Evolutionary conservation across 2,329 filamentous ascomycete genomes (phyloP), one percentile per base, ranked within the genome.

Genomic region (Ophiocordyceps camponoti-leonardi): DNA sequence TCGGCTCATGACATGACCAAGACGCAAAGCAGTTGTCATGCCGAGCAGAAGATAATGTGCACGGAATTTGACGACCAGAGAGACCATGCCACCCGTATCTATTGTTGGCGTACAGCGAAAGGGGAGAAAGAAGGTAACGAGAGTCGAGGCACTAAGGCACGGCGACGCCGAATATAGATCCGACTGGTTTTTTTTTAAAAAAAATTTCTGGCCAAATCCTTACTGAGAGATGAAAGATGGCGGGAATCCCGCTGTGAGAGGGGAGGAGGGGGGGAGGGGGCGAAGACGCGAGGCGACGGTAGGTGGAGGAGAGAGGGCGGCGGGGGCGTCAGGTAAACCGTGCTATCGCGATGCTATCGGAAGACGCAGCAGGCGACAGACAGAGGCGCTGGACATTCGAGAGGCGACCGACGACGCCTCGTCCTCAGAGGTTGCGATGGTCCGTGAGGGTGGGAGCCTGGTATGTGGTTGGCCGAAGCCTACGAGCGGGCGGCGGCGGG

Each of bases 1-100:
- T 26, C 28, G 40, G 39, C 58, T 61, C 53, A 61, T 55, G 56
- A 56, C 59, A 62, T 62, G 52, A 54, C 58, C 51, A 49, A 51
- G 51, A 50, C 52, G 44, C 49, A 49, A 56, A 56, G 55, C 52
- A 56, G 51, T 53, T 51, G 47, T 56, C 53, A 49, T 57, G 47
- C 49, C 53, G 54, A 53, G 54, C 55, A 53, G 53, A 48, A 51
- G 54, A 51, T 47, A 49, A 50, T 48, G 50, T 46, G 44, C 42
- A 47, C 43, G 48, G 44, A 46, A 31, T 45, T 40, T 40, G 44
- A 42, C 19, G 46, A 46, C 23, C 19, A 45, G 48, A 49, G 49
- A 44, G 46, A 47, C 47, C 51, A 53, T 55, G 47, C 52, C 49
- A 52, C 49, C 43, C 39, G 41, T 42, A 42, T 41, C 35, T 8